Conservation (phyloP, 2,329 filamentous ascomycete species). For the Hypoxylon sp. region DNA sequence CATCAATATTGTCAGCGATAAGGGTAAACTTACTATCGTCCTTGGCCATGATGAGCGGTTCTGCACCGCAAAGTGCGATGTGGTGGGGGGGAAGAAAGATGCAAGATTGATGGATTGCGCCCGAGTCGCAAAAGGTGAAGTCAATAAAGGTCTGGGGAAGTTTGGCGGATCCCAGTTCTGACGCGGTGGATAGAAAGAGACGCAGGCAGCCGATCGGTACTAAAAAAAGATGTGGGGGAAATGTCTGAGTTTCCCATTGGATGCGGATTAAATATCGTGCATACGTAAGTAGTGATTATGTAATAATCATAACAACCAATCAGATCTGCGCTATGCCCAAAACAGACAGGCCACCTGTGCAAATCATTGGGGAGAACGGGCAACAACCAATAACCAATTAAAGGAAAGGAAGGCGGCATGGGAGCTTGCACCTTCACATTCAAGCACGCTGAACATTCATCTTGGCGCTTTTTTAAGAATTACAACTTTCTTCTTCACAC, state of each 20-base stretch:
- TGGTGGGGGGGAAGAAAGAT: not conserved
- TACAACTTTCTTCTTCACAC: not conserved
- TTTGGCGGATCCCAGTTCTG: conserved; percentile 3
- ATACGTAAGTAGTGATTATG: not conserved
- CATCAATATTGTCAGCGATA: not conserved
- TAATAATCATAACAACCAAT: conserved; percentile 5
- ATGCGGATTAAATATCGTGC: not conserved
- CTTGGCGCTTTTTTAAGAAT: not conserved
- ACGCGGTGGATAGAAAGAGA: conserved; percentile 1
- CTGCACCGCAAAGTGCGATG: not conserved
- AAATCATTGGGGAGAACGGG: conserved; percentile 6
- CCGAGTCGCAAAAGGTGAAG: conserved; percentile 3
- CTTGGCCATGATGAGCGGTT: conserved; percentile 47
- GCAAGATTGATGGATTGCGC: not conserved
- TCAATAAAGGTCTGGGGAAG: conserved; percentile 9
- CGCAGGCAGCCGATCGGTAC: not conserved
- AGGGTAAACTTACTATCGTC: conserved; percentile 49
- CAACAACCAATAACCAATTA: not conserved
- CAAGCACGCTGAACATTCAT: conserved; percentile 4
- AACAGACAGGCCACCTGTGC: conserved; percentile 32
- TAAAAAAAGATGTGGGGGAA: conserved; percentile 5
- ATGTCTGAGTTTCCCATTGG: conserved; percentile 5
- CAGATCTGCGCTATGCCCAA: conserved; percentile 15
- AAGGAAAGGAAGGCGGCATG: not conserved
- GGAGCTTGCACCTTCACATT: conserved; percentile 4